Base-by-base conservation (phyloP, 306 rosid species). In the Trifolium repens region DNA sequence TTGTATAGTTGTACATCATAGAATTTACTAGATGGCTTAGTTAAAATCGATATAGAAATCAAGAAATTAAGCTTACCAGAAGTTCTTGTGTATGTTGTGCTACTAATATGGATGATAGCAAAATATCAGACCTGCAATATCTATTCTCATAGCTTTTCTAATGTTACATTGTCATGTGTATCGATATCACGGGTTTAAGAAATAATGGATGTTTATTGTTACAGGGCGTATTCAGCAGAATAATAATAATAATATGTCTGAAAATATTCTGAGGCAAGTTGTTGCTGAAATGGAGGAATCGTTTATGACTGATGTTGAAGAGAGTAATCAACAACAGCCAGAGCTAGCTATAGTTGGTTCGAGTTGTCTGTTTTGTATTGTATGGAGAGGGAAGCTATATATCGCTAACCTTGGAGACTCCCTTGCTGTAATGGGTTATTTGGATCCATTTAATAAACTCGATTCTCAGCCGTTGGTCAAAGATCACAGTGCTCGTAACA, bases 401-500 rank as follows among this genome's bases (percentile, higher is more conserved):
- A 40, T 90, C n/a, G 90, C 91, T 63, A 90, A 89, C 44, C 47
- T 93, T 54, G 98, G 98, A 26, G 93, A 90, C 58, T 87, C 91
- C 4, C 86, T 88, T 76, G 94, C 91, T 35, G 84, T 93, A 9
- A 62, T 90, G 66, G 90, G 93, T 73, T 84, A 65, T 80, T 1
- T 71, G 13, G 81, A 82, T 61, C 60, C 40, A 80, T 73, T 74
- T n/a, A 83, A 68, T 73, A 83, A 50, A 81, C 82, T 89, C 14
- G 35, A 14, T 68, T 81, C 86, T 8, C 84, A 73, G 77, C 93
- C 83, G 69, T 76, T 93, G 77, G 86, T 84, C 39, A 53, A 14
- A 53, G 96, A 89, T 70, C 93, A 89, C 69, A 93, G 85, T 82
- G 88, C 84, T 54, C 55, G 80, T 34, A 44, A 37, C 27, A 87